Base-by-base conservation (phyloP, 352 stramenopile genomes). In the Globisporangium sylvaticum region DNA sequence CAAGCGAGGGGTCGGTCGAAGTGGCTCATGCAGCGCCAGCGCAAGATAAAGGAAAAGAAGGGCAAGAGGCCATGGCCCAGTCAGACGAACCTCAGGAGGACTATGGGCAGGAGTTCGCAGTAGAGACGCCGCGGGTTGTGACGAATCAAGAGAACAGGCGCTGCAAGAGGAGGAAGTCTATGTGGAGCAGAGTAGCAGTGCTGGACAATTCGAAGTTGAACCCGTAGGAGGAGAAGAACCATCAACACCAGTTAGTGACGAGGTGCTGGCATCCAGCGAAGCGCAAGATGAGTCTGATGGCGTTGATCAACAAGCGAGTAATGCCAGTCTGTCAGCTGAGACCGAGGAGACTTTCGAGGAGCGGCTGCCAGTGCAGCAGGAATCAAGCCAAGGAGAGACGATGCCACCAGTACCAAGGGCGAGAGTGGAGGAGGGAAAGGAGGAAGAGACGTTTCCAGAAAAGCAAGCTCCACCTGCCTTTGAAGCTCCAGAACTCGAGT, bases 71-170 rank as follows among this genome's bases (percentile, higher is more conserved):
- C 50, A 5, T 53, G 9, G 42, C 3, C 10, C 37, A 46, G 1
- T 0, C 31, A 5, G 31, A 66, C 2, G 48, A 66, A 15, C 4
- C 24, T 6, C 62, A 62, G 27, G 62, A 67, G 32, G 39, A 48
- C 22, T 67, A 62, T 10, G 62, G 62, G 24, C 62, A 62, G 25
- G 24, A 55, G 27, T 62, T 67, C n/a, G 62, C 52, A 10, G 15
- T 27, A 20, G 52, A 67, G 54, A 57, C 53, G 25, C 37, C 62
- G 44, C 52, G 52, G 15, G 27, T 53, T 54, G n/a, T n/a, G n/a
- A n/a, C n/a, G n/a, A n/a, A n/a, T n/a, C n/a, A n/a, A n/a, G n/a
- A n/a, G n/a, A n/a, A n/a, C n/a, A n/a, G n/a, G n/a, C n/a, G n/a
- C n/a, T n/a, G n/a, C 31, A 29, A n/a, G 62, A 48, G 18, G 22